Conservation (phyloP, 345 rosid genomes). For the Kandelia obovata region DNA sequence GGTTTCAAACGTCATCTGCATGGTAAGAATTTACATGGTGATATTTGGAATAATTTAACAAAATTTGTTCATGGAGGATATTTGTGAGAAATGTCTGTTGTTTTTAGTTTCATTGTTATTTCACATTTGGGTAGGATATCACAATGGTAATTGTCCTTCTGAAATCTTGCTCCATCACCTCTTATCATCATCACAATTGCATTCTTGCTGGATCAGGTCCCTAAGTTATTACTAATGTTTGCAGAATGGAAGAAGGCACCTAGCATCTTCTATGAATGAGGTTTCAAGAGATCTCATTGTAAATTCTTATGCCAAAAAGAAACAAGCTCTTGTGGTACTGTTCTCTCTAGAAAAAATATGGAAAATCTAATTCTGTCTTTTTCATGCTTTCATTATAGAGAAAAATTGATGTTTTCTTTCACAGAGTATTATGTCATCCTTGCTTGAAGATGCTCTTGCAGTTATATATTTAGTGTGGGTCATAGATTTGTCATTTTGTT, state of each 20-base stretch:
- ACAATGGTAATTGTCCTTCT: background rate
- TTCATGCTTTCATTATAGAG: background rate
- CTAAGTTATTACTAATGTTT: slow-evolving; percentile 22
- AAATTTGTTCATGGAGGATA: background rate
- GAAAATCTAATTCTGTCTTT: background rate
- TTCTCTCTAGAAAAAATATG: slow-evolving; percentile 15
- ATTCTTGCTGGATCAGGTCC: slow-evolving; percentile 16
- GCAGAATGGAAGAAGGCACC: slow-evolving; percentile 96
- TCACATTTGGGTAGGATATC: background rate
- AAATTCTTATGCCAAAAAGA: slow-evolving; percentile 81
- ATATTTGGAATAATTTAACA: slow-evolving; percentile 4
- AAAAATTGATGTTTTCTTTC: background rate
- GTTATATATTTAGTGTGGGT: background rate
- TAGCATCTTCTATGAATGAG: slow-evolving; percentile 87
- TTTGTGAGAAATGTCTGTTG: background rate
- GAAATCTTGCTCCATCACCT: background rate
- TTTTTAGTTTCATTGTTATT: background rate
- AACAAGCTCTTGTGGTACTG: slow-evolving; percentile 86
- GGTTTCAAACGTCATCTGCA: slow-evolving; percentile 93
- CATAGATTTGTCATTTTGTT: background rate
- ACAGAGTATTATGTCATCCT: background rate
- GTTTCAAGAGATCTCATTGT: slow-evolving; percentile 99
- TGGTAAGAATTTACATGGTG: slow-evolving; percentile 44
- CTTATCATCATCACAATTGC: too few relatives aligned
- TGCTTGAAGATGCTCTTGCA: background rate